Conservation (phyloP, 2,329 filamentous ascomycete species). For the Aspergillus unguis region DNA sequence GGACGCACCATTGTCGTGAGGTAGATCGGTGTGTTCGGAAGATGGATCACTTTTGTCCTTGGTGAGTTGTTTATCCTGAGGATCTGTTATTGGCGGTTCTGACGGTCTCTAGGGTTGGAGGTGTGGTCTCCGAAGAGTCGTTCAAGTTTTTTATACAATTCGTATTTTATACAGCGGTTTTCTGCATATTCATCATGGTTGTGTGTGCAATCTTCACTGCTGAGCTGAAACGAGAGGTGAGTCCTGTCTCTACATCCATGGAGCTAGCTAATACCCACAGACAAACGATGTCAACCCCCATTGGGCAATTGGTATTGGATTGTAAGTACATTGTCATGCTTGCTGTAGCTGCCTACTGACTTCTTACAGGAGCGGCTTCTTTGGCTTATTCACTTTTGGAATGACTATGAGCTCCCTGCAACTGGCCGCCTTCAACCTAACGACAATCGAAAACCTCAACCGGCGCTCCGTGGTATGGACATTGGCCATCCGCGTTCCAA, state of each 20-base stretch:
- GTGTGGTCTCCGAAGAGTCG: constrained; percentile 78
- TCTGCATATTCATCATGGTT: constrained; percentile 63
- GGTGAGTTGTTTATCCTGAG: constrained; percentile 39
- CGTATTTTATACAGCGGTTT: constrained; percentile 67
- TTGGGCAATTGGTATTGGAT: constrained; percentile 63
- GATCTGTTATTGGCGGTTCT: background rate
- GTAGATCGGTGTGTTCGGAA: constrained; percentile 76
- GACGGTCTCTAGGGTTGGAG: constrained; percentile 67
- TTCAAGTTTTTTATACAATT: constrained; percentile 96
- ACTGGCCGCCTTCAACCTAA: constrained; percentile 69
- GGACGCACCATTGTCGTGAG: constrained; percentile 82
- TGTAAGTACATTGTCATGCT: constrained; percentile 43
- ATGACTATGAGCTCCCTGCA: constrained; percentile 73
- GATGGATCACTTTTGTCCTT: constrained; percentile 96
- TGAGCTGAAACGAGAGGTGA: constrained; percentile 49
- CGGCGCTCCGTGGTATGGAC: constrained; percentile 61
- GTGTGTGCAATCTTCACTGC: constrained; percentile 63
- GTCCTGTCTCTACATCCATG: constrained; percentile 12
- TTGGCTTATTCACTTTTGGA: constrained; percentile 72
- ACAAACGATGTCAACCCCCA: constrained; percentile 51
- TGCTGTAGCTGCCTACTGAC: background rate
- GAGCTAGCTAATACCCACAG: constrained; percentile 17
- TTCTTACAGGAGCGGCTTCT: constrained; percentile 56
- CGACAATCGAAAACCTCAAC: constrained; percentile 76
- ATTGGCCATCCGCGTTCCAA: constrained; percentile 70